Conservation (phyloP, 2,329 filamentous ascomycete genomes). For the Paraconiothyrium brasiliense region DNA sequence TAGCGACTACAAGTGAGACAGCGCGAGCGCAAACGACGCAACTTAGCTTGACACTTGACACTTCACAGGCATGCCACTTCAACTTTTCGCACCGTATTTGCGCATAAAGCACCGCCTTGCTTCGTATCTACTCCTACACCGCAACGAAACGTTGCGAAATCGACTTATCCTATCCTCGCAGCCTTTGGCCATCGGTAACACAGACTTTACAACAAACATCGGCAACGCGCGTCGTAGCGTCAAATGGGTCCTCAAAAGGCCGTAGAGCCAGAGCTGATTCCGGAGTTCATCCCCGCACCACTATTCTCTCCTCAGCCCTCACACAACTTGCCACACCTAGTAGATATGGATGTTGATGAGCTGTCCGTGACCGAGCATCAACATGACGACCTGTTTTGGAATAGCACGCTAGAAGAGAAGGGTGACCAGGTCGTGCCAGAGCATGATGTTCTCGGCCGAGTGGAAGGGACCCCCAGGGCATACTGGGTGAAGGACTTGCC, state of each 20-base stretch:
- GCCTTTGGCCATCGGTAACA: not conserved
- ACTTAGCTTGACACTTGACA: not conserved
- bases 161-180: not conserved
- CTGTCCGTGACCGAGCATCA: not conserved
- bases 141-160: not conserved
- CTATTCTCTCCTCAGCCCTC: not conserved
- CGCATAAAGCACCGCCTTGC: not conserved
- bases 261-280: not conserved
- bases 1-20: not conserved
- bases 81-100: not conserved
- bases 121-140: too few species aligned
- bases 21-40: slow-evolving; percentile 1
- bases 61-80: not conserved
- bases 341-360: not conserved
- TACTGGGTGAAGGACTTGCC: not conserved
- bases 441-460: not conserved
- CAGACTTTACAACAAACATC: not conserved
- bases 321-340: not conserved
- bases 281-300: not conserved
- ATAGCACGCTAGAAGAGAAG: slow-evolving; percentile 13
- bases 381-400: slow-evolving; percentile 13
- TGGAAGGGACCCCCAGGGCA: not conserved
- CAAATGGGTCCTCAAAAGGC: not conserved
- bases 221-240: not conserved
- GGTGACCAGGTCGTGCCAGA: not conserved